Conservation (phyloP, 148 eudicot species). For the Diospyros lotus region DNA sequence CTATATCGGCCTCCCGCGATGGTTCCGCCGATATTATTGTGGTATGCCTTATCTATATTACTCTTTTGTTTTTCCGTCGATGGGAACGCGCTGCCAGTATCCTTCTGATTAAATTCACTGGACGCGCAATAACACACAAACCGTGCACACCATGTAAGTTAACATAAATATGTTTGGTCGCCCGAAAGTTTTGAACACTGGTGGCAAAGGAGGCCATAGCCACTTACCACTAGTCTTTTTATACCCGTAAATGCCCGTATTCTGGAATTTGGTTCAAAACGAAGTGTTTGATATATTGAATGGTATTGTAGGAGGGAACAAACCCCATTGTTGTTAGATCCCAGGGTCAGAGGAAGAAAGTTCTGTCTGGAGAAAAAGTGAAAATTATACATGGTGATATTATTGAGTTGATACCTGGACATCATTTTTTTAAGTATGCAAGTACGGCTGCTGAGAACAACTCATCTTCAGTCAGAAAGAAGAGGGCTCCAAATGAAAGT, state of each 20-base stretch:
- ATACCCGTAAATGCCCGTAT: neutral
- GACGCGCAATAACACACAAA: no score
- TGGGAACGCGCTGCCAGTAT: no score
- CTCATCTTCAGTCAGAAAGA: constrained; percentile 21
- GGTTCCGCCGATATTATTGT: constrained; percentile 51
- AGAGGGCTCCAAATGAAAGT: constrained; percentile 19
- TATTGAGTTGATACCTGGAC: constrained; percentile 88
- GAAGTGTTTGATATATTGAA: constrained; percentile 1
- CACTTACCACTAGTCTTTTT: neutral
- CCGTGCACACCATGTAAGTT: no score
- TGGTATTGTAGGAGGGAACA: constrained; percentile 64
- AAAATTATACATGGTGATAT: constrained; percentile 61
- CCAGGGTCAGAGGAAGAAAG: constrained; percentile 47
- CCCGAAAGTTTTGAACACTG: no score
- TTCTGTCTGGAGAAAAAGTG: constrained; percentile 48
- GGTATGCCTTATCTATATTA: constrained; percentile 31
- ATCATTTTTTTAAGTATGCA: constrained; percentile 59
- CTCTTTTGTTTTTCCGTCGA: neutral
- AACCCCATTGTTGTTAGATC: constrained; percentile 74
- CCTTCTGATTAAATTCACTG: no score
- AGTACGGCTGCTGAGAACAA: constrained; percentile 21
- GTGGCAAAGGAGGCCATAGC: no score
- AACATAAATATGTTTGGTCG: no score
- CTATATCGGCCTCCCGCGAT: constrained; percentile 32
- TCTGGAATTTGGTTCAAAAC: neutral